A percentile compares a stretch with the other conserved stretches of the same genome.
These are phyloP conservation scores for Hemisphaericaspora nanyangensis DNA, from an alignment of 805 yeast genomes.

Conservation along the genomic window DNA sequence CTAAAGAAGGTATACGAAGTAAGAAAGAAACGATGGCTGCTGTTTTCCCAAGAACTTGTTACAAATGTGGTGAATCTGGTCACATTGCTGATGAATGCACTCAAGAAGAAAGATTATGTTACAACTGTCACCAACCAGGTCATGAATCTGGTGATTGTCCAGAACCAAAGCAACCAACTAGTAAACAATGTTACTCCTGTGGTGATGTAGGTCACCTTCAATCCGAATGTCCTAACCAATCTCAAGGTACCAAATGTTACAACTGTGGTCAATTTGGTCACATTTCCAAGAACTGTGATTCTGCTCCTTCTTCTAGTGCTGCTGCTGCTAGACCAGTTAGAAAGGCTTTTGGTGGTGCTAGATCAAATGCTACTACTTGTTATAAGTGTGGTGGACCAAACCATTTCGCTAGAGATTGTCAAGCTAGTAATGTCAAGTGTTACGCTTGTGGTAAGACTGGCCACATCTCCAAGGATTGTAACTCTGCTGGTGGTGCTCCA, in stretches of 20 bases:
- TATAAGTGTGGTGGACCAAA: slow-evolving; percentile 92
- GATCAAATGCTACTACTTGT: slow-evolving; percentile 48
- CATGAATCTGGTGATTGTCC: slow-evolving; percentile 89
- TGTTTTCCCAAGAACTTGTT: slow-evolving; percentile 71
- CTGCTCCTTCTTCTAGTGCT: slow-evolving; percentile 21
- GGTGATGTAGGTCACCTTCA: slow-evolving; percentile 88
- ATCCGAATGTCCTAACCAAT: slow-evolving; percentile 71
- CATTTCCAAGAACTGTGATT: slow-evolving; percentile 72
- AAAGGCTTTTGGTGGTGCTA: slow-evolving; percentile 2
- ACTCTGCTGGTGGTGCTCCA: slow-evolving; percentile 49
- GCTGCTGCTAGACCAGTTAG: slow-evolving; percentile 25
- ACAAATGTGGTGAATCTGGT: slow-evolving; percentile 89
- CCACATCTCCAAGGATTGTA: slow-evolving; percentile 84
- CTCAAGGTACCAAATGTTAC: slow-evolving; percentile 74
- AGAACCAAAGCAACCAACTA: slow-evolving; percentile 77
- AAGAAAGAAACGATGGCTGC: slow-evolving; percentile 29
- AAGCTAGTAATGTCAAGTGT: slow-evolving; percentile 68
- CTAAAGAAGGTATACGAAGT: too few species aligned
- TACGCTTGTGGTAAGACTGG: slow-evolving; percentile 91
- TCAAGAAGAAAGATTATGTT: slow-evolving; percentile 81
- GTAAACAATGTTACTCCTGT: slow-evolving; percentile 91
- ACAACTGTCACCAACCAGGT: slow-evolving; percentile 88
- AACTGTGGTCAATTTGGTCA: slow-evolving; percentile 59
- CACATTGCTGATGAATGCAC: slow-evolving; percentile 87
- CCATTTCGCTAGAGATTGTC: slow-evolving; percentile 91